phyloP scores from a whole-genome alignment of 1,284 basidiomycete genomes.

The Waitea zeae region DNA sequence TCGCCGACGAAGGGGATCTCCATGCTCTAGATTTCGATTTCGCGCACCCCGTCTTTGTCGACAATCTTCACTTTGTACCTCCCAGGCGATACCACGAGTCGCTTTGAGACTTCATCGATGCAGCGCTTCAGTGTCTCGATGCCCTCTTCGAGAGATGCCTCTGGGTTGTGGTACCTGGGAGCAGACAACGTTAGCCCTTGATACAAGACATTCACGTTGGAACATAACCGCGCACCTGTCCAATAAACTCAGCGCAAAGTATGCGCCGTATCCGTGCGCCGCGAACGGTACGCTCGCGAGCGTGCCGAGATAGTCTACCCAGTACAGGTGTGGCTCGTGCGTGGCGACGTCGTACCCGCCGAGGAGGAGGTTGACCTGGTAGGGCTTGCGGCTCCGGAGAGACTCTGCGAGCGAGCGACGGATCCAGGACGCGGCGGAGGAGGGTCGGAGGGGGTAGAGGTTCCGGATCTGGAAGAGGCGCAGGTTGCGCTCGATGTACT shows the following conservation, averaged over 20 bases:
- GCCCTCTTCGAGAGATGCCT: constrained; percentile 72
- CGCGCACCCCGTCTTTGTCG: constrained; percentile 77
- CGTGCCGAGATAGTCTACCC: constrained; percentile 94
- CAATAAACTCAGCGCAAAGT: constrained; percentile 84
- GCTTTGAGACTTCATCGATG: constrained; percentile 76
- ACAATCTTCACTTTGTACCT: constrained; percentile 84
- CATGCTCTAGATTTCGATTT: constrained; percentile 54
- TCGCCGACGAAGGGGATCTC: too few species aligned
- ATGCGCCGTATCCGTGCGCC: constrained; percentile 90
- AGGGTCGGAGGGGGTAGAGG: constrained; percentile 75
- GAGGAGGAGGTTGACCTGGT: constrained; percentile 84
- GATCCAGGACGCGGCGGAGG: constrained; percentile 89
- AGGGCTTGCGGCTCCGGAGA: constrained; percentile 76
- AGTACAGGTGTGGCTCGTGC: constrained; percentile 69
- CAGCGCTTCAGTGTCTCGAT: constrained; percentile 73
- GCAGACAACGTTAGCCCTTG: not conserved
- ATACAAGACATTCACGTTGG: not conserved
- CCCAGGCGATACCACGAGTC: constrained; percentile 69
- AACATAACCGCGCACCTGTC: constrained; percentile 44
- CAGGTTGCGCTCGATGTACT: constrained; percentile 92
- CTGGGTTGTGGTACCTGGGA: constrained; percentile 71
- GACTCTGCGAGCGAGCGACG: constrained; percentile 81
- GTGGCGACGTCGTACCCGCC: constrained; percentile 76
- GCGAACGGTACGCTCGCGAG: constrained; percentile 81
- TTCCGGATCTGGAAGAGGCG: constrained; percentile 94